These are phyloP conservation scores for Trichophyton benhamiae DNA, from an alignment of 2,329 filamentous ascomycete genomes.

Conservation along the genomic window DNA sequence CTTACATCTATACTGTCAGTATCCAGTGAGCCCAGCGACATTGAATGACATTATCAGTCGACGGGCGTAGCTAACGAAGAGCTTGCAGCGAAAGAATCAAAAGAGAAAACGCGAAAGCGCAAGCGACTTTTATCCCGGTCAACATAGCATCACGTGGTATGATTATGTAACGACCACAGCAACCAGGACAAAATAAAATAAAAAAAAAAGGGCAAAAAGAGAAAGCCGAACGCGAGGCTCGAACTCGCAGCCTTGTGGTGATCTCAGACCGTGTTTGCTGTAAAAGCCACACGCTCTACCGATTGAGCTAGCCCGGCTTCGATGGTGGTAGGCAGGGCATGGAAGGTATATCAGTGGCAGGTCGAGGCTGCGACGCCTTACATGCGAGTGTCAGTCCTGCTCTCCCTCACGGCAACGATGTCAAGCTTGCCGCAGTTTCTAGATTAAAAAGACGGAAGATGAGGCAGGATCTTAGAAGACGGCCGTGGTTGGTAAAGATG, in stretches of 20 bases:
- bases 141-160: neutral
- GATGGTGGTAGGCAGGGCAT: neutral
- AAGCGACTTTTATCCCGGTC: neutral
- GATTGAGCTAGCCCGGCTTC: conserved; percentile 45
- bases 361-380: neutral
- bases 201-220: neutral
- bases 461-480: too few relatives aligned
- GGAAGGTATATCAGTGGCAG: neutral
- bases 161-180: neutral
- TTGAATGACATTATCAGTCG: too few relatives aligned
- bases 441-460: too few relatives aligned
- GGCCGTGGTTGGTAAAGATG: too few relatives aligned
- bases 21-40: too few relatives aligned
- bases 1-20: neutral
- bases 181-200: neutral
- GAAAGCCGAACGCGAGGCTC: conserved; percentile 31
- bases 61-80: too few relatives aligned
- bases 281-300: conserved; percentile 52
- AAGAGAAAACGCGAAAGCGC: neutral
- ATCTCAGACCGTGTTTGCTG: conserved; percentile 3
- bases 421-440: too few relatives aligned
- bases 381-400: neutral
- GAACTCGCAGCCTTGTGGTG: conserved; percentile 31
- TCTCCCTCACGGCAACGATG: too few relatives aligned
- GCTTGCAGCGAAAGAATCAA: neutral